Percentiles rank a stretch among this genome's conserved stretches.
These are phyloP conservation scores for Taiozyma sp. DNA, from an alignment of 1,139 yeast genomes.

Conservation along the genomic window DNA sequence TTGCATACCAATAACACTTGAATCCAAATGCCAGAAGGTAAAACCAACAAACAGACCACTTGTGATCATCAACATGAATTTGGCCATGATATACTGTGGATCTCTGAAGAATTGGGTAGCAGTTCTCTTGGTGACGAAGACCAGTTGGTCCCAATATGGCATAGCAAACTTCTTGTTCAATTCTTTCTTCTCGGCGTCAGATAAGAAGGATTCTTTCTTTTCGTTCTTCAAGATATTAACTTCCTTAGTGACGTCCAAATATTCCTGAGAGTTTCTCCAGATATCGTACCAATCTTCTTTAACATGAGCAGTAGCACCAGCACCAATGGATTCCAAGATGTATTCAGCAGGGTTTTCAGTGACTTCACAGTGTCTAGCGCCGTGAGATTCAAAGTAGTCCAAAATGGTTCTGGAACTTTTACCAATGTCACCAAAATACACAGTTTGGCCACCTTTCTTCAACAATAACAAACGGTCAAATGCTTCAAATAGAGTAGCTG, in stretches of 20 bases:
- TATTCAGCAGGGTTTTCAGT: slow-evolving; percentile 58
- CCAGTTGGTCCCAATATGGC: slow-evolving; percentile 29
- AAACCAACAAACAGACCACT: slow-evolving; percentile 52
- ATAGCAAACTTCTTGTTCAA: slow-evolving; percentile 28
- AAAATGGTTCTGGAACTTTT: slow-evolving; percentile 40
- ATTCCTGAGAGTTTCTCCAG: slow-evolving; percentile 37
- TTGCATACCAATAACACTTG: slow-evolving; percentile 45
- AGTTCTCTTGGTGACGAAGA: slow-evolving; percentile 27
- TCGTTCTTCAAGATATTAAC: slow-evolving; percentile 21
- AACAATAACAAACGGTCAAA: slow-evolving; percentile 68
- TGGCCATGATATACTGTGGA: slow-evolving; percentile 34
- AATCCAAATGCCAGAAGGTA: slow-evolving; percentile 48
- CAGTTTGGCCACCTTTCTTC: slow-evolving; percentile 62
- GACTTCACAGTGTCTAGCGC: slow-evolving; percentile 36
- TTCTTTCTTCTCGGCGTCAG: slow-evolving; percentile 25
- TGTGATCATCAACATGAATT: slow-evolving; percentile 30
- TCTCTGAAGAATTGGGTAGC: slow-evolving; percentile 36
- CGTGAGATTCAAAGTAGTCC: slow-evolving; percentile 47
- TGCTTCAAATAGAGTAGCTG: slow-evolving; percentile 53
- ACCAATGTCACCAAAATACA: slow-evolving; percentile 59
- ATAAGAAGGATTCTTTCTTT: slow-evolving; percentile 6
- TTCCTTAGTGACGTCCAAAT: slow-evolving; percentile 22
- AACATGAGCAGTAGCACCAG: slow-evolving; percentile 47
- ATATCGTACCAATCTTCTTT: slow-evolving; percentile 40
- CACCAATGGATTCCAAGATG: slow-evolving; percentile 56